Evolutionary conservation across 106 monocot species (phyloP).

Genomic region (Dendrobium nobile): DNA sequence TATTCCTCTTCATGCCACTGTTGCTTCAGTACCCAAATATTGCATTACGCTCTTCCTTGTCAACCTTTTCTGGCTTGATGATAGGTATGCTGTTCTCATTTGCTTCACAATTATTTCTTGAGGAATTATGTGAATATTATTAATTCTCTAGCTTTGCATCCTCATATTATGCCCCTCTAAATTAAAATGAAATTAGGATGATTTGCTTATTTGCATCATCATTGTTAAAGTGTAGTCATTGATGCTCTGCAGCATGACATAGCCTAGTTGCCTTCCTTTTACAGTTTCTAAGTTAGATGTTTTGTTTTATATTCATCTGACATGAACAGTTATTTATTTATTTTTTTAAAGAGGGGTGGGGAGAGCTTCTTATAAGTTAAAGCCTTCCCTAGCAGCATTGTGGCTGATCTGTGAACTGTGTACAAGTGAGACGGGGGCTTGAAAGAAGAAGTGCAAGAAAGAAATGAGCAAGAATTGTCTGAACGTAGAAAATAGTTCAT

Average conservation of each 20-base stretch:
- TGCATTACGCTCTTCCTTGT: conserved; percentile 22
- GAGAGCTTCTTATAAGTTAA: not conserved
- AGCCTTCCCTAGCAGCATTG: not conserved
- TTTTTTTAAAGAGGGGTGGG: not conserved
- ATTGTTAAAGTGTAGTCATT: not conserved
- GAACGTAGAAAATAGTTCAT: not conserved
- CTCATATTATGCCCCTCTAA: not conserved
- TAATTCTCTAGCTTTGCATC: not conserved
- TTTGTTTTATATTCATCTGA: not conserved
- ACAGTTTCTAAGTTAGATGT: not conserved
- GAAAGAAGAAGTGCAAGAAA: not conserved
- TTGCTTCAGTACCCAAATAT: conserved; percentile 49
- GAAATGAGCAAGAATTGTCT: not conserved
- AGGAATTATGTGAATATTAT: not conserved
- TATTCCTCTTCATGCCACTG: conserved; percentile 68
- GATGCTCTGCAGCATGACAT: not conserved
- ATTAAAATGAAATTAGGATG: not conserved
- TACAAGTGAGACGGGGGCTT: not conserved
- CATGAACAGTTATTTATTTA: not conserved
- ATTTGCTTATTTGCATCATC: not conserved
- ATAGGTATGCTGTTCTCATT: conserved; percentile 51
- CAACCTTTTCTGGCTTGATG: conserved; percentile 37
- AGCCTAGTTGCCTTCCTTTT: not conserved
- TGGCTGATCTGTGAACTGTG: not conserved
- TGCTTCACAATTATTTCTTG: not conserved